Evolutionary conservation across 2,329 filamentous ascomycete species (phyloP), one percentile per base, ranked within the genome.

Genomic region (Claviceps paspali): DNA sequence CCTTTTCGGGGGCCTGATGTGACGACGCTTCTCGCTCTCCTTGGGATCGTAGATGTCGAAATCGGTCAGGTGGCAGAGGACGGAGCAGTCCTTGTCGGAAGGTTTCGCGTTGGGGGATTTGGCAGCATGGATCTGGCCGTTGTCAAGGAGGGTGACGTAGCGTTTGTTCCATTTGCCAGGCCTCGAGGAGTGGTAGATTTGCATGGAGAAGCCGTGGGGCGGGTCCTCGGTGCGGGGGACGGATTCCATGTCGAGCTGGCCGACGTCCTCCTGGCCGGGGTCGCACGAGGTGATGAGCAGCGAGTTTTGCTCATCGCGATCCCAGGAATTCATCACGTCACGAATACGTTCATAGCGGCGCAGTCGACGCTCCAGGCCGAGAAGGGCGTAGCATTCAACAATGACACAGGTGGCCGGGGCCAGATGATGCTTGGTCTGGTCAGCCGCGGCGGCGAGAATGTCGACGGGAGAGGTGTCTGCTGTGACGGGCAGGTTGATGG

Each of bases 281-380:
- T 76, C 68, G 2, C 69, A 64, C 11, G 77, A 67, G 38, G 79
- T 61, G 17, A 95, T 67, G 14, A 82, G 60, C 11, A 96, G 64
- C 6, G 70, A 67, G 49, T 93, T 91, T 47, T 86, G 79, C 2
- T 69, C 65, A 53, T 94, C 86, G 30, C 70, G 67, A 42, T 93
- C 83, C 88, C 88, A 96, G 0, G 86, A 92, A 54, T 93, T 92
- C 69, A 95, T 73, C 17, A 94, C 73, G 49, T 94, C 84, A 41
- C 84, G 75, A 23, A 96, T 71, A 43, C 75, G 76, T 60, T 96
- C 88, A 53, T 94, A 95, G 28, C 76, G 78, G 29, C 88, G 79
- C 19, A 96, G 61, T 1, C 82, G 80, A 28, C 88, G 76, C 54
- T 92, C 82, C 2, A 96, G 66, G 22, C 84, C 84, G 1, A 91